A percentile compares a stretch with the other conserved stretches of the same genome.
Conservation (phyloP, 768 basidiomycete species). For the Hortiboletus campestris region DNA sequence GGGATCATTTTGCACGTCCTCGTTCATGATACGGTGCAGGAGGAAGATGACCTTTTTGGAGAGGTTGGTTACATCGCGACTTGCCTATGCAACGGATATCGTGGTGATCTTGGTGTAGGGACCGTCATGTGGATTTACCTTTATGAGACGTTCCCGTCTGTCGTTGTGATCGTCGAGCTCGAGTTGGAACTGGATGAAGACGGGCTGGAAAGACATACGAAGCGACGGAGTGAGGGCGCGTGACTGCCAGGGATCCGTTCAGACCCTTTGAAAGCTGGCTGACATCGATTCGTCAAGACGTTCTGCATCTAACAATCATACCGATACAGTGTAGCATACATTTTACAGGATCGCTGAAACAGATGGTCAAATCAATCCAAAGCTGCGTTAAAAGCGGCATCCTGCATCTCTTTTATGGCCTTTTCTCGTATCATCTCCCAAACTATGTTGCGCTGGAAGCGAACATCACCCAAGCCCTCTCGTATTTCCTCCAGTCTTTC, state of each 20-base stretch:
- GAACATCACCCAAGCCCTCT: slow-evolving; percentile 73
- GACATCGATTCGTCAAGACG: neutral
- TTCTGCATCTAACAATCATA: neutral
- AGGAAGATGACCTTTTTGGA: slow-evolving; percentile 95
- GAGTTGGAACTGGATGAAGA: slow-evolving; percentile 63
- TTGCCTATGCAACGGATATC: slow-evolving; percentile 45
- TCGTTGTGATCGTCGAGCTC: slow-evolving; percentile 85
- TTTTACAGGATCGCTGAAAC: neutral
- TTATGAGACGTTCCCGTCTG: slow-evolving; percentile 86
- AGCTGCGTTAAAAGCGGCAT: slow-evolving; percentile 46
- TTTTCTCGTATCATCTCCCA: slow-evolving; percentile 77
- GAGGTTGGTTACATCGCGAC: slow-evolving; percentile 84
- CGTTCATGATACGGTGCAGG: slow-evolving; percentile 69
- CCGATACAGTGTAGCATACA: slow-evolving; percentile 3
- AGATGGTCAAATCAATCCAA: slow-evolving; percentile 21
- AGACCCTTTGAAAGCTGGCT: too few relatives aligned
- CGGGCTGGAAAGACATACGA: slow-evolving; percentile 11
- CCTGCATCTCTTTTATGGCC: slow-evolving; percentile 73
- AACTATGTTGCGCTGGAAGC: slow-evolving; percentile 66
- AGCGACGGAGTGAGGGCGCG: slow-evolving; percentile 1
- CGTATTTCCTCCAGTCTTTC: slow-evolving; percentile 83
- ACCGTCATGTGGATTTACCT: slow-evolving; percentile 46
- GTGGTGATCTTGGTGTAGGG: slow-evolving; percentile 1
- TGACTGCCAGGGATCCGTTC: too few relatives aligned
- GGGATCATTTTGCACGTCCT: slow-evolving; percentile 32